phyloP scores from a whole-genome alignment of 345 rosid genomes.

The Trapa incisa region DNA sequence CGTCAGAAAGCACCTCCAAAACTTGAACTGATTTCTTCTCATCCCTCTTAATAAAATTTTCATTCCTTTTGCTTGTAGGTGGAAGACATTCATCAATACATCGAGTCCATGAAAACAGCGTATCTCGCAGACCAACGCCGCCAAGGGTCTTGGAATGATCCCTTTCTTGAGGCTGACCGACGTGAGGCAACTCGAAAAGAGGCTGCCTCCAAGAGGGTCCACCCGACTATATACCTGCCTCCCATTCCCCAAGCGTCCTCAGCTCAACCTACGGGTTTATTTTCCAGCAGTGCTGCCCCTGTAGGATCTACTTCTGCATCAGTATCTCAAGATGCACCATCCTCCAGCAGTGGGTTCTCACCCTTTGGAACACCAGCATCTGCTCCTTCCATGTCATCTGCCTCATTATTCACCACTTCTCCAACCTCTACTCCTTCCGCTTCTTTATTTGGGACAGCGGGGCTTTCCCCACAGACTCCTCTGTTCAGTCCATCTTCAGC shows the following conservation, averaged over 20 bases:
- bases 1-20: not conserved
- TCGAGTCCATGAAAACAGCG: conserved; percentile 78
- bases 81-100: conserved; percentile 82
- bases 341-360: conserved; percentile 61
- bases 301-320: conserved; percentile 33
- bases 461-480: conserved; percentile 27
- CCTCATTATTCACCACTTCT: conserved; percentile 68
- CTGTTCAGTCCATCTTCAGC: conserved; percentile 28
- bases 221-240: conserved; percentile 90
- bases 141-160: conserved; percentile 67
- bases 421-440: conserved; percentile 43
- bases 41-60: not conserved
- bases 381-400: conserved; percentile 27
- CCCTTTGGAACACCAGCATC: conserved; percentile 56
- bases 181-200: conserved; percentile 92
- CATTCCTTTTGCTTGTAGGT: conserved; percentile 27
- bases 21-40: not conserved
- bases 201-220: conserved; percentile 93
- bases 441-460: conserved; percentile 45
- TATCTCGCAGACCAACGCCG: conserved; percentile 84
- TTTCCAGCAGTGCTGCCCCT: conserved; percentile 40
- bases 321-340: conserved; percentile 38
- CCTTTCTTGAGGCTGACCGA: conserved; percentile 95
- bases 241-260: conserved; percentile 50
- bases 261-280: conserved; percentile 52